Percentiles rank a stretch among this genome's conserved stretches.
Conservation (phyloP, 2,329 filamentous ascomycete genomes). For the Thielaviopsis ethacetica region DNA sequence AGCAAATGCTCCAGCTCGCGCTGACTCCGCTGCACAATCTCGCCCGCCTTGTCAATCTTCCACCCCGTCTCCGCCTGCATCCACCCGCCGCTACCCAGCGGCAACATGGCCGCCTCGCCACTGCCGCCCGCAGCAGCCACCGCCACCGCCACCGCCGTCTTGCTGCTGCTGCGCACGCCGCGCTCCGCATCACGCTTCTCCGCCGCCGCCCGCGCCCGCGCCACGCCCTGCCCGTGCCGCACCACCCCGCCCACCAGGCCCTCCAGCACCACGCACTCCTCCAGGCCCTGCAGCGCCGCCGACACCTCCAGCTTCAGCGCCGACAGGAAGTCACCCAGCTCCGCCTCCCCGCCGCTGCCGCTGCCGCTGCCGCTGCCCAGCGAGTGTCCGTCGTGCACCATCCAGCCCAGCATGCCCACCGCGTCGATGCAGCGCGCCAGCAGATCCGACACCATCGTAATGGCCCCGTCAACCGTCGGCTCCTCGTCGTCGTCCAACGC, state of each 20-base stretch:
- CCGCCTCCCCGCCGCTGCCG: slow-evolving; percentile 26
- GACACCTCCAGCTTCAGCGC: slow-evolving; percentile 52
- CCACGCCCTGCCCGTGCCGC: slow-evolving; percentile 33
- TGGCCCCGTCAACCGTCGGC: slow-evolving; percentile 45
- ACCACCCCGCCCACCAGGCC: slow-evolving; percentile 50
- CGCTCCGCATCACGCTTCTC: background rate
- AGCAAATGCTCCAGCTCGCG: slow-evolving; percentile 64
- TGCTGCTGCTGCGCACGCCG: background rate
- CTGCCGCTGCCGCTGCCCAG: slow-evolving; percentile 23
- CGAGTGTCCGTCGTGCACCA: slow-evolving; percentile 33
- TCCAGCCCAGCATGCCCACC: slow-evolving; percentile 58
- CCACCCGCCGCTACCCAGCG: slow-evolving; percentile 43
- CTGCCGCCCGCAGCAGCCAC: background rate
- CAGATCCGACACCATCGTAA: slow-evolving; percentile 54
- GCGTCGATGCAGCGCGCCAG: slow-evolving; percentile 61
- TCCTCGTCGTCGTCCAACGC: slow-evolving; percentile 24
- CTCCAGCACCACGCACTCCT: slow-evolving; percentile 49
- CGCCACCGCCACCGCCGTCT: too few species aligned
- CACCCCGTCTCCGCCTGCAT: slow-evolving; percentile 24
- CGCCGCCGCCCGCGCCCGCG: background rate
- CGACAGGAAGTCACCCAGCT: slow-evolving; percentile 46
- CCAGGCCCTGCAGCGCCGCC: slow-evolving; percentile 54
- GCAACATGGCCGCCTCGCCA: slow-evolving; percentile 32
- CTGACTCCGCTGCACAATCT: slow-evolving; percentile 49
- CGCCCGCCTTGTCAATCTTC: slow-evolving; percentile 52